Conservation (phyloP, 2,329 filamentous ascomycete species). For the Alternaria gaisen region DNA sequence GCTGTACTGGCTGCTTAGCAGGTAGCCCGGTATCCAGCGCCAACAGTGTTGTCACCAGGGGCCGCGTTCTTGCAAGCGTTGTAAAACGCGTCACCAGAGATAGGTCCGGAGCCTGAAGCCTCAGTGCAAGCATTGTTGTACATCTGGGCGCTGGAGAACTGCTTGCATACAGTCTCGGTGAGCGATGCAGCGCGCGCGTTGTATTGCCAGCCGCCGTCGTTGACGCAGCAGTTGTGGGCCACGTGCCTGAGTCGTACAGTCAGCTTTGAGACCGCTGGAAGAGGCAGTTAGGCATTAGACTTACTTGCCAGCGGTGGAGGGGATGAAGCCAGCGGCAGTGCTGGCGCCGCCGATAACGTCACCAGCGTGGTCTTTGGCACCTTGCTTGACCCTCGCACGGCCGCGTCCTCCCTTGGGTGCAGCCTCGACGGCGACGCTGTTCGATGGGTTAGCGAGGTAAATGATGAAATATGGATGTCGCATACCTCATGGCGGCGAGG, state of each 20-base stretch:
- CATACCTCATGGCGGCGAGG: background rate
- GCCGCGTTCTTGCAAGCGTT: background rate
- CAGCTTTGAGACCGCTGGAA: background rate
- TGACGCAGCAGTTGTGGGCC: background rate
- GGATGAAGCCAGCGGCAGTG: background rate
- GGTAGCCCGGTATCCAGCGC: background rate
- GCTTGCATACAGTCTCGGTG: background rate
- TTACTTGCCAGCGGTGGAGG: background rate
- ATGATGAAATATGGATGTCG: background rate
- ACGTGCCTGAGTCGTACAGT: background rate
- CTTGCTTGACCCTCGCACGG: background rate
- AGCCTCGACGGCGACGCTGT: background rate
- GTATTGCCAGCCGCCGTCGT: background rate
- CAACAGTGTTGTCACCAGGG: background rate
- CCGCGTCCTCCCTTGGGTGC: background rate
- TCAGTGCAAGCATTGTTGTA: background rate
- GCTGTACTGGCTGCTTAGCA: too few relatives aligned
- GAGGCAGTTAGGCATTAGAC: accelerated
- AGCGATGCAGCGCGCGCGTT: background rate
- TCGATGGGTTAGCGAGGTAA: background rate
- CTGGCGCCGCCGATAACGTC: too few relatives aligned
- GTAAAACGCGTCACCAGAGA: background rate
- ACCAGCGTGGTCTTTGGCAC: background rate
- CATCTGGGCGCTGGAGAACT: background rate
- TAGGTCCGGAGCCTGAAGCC: background rate